A percentile compares a stretch with the other conserved stretches of the same genome.
These are phyloP conservation scores for Quercus ilex DNA, from an alignment of 306 rosid genomes.

Conservation along the genomic window DNA sequence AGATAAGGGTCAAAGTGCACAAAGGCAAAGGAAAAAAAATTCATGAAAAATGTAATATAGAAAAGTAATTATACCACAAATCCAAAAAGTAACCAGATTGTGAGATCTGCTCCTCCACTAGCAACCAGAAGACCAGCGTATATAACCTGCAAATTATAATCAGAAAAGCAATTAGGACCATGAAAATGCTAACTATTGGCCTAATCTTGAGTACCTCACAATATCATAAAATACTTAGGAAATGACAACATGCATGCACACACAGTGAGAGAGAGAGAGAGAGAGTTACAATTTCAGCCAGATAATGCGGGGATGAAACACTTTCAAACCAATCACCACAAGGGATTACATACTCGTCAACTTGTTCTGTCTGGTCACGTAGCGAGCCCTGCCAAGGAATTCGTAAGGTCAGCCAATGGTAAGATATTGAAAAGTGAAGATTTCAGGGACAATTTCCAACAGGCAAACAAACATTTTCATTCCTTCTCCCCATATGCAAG, in stretches of 20 bases:
- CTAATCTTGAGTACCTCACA: not conserved
- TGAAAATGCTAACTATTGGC: not conserved
- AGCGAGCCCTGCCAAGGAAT: constrained; percentile 65
- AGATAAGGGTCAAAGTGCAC: not conserved
- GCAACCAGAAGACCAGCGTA: constrained; percentile 75
- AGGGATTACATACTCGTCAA: constrained; percentile 71
- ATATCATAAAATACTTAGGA: not conserved
- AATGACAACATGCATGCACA: not conserved
- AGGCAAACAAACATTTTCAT: not conserved
- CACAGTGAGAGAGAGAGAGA: not conserved
- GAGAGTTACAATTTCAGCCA: constrained; percentile 74
- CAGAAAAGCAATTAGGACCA: not conserved
- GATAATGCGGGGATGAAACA: constrained; percentile 88
- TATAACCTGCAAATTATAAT: constrained; percentile 53
- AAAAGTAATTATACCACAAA: constrained; percentile 62
- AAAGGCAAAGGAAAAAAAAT: not conserved
- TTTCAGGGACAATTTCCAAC: not conserved
- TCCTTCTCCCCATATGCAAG: not conserved
- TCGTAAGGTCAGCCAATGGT: constrained; percentile 20
- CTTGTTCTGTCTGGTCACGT: constrained; percentile 42
- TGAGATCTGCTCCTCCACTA: constrained; percentile 72
- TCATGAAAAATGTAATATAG: not conserved
- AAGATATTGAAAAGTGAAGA: not conserved
- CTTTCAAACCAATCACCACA: constrained; percentile 79
- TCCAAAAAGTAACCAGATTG: constrained; percentile 73